These are phyloP conservation scores for Hyaloscypha variabilis DNA, from an alignment of 495 filamentous ascomycete genomes.

Conservation along the genomic window DNA sequence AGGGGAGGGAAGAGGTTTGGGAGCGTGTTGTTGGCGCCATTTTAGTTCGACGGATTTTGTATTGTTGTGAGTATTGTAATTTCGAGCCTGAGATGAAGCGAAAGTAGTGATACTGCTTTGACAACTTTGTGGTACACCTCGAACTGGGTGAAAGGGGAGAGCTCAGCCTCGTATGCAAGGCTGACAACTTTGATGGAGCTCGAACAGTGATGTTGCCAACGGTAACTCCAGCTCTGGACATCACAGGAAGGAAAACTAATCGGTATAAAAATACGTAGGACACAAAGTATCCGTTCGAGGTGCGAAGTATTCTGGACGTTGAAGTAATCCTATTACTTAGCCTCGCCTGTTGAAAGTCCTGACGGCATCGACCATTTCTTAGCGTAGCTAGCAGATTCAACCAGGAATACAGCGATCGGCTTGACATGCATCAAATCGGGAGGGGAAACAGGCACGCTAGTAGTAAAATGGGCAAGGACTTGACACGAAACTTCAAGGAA, in stretches of 20 bases:
- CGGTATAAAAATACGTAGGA: neutral
- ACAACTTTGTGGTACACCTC: neutral
- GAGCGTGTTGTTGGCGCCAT: slow-evolving; percentile 12
- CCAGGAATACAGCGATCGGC: neutral
- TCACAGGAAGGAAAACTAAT: neutral
- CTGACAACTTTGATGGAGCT: neutral
- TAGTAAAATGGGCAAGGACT: no score
- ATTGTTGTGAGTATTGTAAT: neutral
- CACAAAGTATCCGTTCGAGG: neutral
- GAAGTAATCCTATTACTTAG: neutral
- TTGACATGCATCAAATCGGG: no score
- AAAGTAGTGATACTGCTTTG: neutral
- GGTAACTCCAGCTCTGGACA: neutral
- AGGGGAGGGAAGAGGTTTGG: neutral
- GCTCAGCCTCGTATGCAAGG: neutral
- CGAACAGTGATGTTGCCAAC: neutral
- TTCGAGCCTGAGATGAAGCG: neutral
- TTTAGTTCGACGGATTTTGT: neutral
- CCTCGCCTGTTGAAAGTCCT: neutral
- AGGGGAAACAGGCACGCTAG: no score
- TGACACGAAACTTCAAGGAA: no score
- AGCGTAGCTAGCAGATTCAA: neutral
- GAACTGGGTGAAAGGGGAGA: neutral
- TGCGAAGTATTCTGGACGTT: neutral
- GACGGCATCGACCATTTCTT: slow-evolving; percentile 17